Base-by-base conservation (phyloP, 1,284 basidiomycete genomes). In the Amylostereum areolatum region DNA sequence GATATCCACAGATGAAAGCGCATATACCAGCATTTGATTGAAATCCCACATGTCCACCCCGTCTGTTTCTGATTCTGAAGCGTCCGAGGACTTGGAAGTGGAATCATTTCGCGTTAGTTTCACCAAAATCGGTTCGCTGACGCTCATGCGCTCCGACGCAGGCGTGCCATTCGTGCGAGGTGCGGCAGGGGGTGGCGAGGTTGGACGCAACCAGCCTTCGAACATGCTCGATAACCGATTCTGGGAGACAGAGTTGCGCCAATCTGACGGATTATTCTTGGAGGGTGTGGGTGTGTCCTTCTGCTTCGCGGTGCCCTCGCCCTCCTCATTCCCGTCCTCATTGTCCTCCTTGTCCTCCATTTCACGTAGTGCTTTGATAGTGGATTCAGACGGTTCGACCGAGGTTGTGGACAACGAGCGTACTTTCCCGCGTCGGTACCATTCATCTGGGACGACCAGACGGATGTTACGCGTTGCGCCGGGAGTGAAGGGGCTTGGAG, bases 391-490 rank as follows among this genome's bases (percentile, higher is more conserved):
- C 10, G 78, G 75, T 42, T 71, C 71, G 27, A 69, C 60, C 3
- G 72, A 77, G 6, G 68, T 60, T 11, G 72, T 71, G 8, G 76
- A 72, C 0, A 74, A 58, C 29, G 65, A 69, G 1, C 80, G 75
- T 12, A 81, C 74, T 50, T 75, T 84, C 32, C 78, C 79, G 12
- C 86, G 76, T 44, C 83, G 79, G 62, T 83, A 89, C 87, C 87
- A 89, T 62, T 85, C 82, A 43, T 89, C 84, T 1, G 87, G 87
- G 9, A 90, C 77, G 54, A 81, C 85, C 50, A 89, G 74, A 31
- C 74, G 73, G 59, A 85, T 78, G 4, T 51, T 54, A 12, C 73
- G 73, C 18, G 59, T 66, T 5, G 74, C 70, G 27, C 62, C 59
- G 3, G 64, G 56, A 10, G 67, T 65, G 53, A 75, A 72, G 2